phyloP scores from a whole-genome alignment of 1,284 basidiomycete species.

The Rhodotorula glutinis region DNA sequence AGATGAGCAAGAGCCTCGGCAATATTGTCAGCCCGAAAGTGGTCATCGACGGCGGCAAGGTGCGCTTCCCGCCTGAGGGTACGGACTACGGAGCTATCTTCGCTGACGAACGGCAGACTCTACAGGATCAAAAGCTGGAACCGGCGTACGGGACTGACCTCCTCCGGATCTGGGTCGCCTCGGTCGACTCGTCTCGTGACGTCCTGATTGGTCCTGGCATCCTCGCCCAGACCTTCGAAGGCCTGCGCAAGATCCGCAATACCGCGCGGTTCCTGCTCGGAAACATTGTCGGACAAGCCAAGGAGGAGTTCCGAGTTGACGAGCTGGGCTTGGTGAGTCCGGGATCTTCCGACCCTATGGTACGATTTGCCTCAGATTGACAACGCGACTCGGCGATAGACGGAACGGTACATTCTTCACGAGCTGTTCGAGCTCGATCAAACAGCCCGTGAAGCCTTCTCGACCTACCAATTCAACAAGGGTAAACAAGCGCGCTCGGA shows the following conservation, averaged over 20 bases:
- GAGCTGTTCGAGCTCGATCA: constrained; percentile 72
- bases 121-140: constrained; percentile 63
- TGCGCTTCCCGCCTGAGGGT: constrained; percentile 45
- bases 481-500: too few relatives aligned
- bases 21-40: constrained; percentile 79
- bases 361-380: too few relatives aligned
- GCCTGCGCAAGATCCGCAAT: constrained; percentile 81
- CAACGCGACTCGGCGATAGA: constrained; percentile 52
- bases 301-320: constrained; percentile 50
- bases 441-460: constrained; percentile 65
- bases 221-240: constrained; percentile 72
- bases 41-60: constrained; percentile 73
- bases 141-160: constrained; percentile 83
- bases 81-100: neutral
- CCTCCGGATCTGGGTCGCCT: constrained; percentile 86
- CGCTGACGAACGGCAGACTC: too few relatives aligned
- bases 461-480: constrained; percentile 75
- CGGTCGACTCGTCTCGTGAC: constrained; percentile 85
- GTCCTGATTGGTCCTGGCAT: constrained; percentile 78
- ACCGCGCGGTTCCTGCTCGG: constrained; percentile 85
- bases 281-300: constrained; percentile 58
- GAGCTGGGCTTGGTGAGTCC: constrained; percentile 63
- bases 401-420: constrained; percentile 80
- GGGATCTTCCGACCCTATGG: neutral
- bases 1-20: constrained; percentile 98